Conservation (phyloP, 2,329 filamentous ascomycete genomes). For the Cercospora janseana region DNA sequence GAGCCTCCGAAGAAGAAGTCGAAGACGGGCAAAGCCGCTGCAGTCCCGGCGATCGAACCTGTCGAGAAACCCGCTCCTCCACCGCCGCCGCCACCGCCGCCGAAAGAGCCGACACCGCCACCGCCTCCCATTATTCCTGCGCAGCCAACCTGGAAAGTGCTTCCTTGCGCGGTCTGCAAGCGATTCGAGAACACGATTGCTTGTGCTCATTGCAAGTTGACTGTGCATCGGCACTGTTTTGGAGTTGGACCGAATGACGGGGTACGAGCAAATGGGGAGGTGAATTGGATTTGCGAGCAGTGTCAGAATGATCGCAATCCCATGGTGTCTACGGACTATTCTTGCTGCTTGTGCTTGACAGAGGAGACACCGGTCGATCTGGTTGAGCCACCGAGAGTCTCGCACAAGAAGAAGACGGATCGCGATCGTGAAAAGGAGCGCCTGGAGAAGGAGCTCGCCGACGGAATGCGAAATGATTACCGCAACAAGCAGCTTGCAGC, state of each 20-base stretch:
- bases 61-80: constrained; percentile 46
- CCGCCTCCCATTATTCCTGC: constrained; percentile 68
- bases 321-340: constrained; percentile 88
- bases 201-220: constrained; percentile 84
- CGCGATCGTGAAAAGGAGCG: constrained; percentile 87
- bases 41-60: constrained; percentile 56
- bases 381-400: constrained; percentile 74
- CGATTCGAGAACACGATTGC: constrained; percentile 70
- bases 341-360: constrained; percentile 87
- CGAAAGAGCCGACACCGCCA: constrained; percentile 57
- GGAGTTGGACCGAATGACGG: constrained; percentile 69
- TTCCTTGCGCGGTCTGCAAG: constrained; percentile 84
- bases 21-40: constrained; percentile 45
- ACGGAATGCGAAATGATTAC: constrained; percentile 77
- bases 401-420: constrained; percentile 85
- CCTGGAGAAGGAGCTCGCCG: constrained; percentile 77
- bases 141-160: constrained; percentile 70
- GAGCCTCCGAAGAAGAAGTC: constrained; percentile 62
- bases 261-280: constrained; percentile 45
- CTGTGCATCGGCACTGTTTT: constrained; percentile 89
- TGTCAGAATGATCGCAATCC: constrained; percentile 92
- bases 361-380: constrained; percentile 78
- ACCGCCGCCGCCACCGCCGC: constrained; percentile 55
- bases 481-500: constrained; percentile 77
- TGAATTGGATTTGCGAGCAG: constrained; percentile 93